Evolutionary conservation across 352 stramenopile genomes (phyloP).

Genomic region (Phytophthora meadii): DNA sequence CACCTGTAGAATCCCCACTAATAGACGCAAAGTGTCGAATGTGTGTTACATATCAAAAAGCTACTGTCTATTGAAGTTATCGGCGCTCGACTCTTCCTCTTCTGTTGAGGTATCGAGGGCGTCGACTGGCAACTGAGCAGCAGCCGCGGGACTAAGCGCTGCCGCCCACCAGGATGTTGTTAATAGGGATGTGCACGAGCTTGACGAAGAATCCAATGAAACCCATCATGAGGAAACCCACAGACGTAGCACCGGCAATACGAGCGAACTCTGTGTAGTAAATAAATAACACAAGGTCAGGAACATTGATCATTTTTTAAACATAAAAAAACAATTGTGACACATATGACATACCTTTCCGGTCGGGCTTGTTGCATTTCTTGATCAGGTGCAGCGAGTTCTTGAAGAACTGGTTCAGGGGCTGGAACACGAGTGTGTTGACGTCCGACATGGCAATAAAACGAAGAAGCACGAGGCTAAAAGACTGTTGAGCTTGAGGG

Average conservation of each 20-base stretch:
- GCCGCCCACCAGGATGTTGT: conserved; percentile 98
- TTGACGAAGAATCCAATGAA: conserved; percentile 99
- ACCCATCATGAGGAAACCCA: conserved; percentile 99
- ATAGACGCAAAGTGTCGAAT: conserved; percentile 5
- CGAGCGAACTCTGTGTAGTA: conserved; percentile 92
- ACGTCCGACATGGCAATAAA: conserved; percentile 79
- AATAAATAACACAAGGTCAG: conserved; percentile 1
- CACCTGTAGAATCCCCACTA: background rate
- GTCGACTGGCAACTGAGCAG: conserved; percentile 16
- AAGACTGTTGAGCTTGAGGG: background rate
- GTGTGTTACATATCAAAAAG: conserved; percentile 35
- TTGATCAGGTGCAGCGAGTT: conserved; percentile 98
- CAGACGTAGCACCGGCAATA: conserved; percentile 94
- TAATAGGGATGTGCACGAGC: conserved; percentile 99
- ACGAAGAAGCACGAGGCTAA: background rate
- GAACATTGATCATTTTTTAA: background rate
- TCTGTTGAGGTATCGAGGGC: conserved; percentile 7
- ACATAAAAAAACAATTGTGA: too few relatives aligned
- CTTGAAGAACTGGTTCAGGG: conserved; percentile 97
- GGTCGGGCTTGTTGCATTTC: conserved; percentile 99
- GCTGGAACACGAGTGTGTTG: conserved; percentile 95
- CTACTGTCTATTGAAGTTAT: conserved; percentile 51
- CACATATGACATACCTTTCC: conserved; percentile 88
- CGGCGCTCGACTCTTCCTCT: conserved; percentile 3
- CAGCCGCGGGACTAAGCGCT: conserved; percentile 63